These are phyloP conservation scores for Breviolum minutum DNA, from an alignment of 73 alveolate species.

Conservation along the genomic window DNA sequence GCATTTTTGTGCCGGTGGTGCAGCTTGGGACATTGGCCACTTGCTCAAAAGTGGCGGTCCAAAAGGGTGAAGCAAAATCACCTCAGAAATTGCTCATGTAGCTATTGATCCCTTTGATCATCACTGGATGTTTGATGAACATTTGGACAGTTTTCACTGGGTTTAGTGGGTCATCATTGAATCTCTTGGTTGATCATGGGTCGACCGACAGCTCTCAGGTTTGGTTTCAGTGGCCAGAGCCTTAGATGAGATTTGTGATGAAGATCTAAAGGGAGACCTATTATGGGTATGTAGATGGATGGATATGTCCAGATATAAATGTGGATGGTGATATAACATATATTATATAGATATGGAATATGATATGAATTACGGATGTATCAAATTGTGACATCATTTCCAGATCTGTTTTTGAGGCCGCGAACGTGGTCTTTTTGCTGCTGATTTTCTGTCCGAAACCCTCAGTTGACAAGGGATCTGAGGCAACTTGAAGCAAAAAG, in stretches of 20 bases:
- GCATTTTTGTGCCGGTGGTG: no score
- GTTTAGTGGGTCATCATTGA: no score
- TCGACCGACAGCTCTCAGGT: neutral
- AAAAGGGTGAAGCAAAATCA: no score
- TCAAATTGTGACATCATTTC: neutral
- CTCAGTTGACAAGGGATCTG: neutral
- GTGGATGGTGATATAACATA: neutral
- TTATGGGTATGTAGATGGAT: neutral
- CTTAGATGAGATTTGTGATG: neutral
- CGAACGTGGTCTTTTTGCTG: conserved; percentile 25
- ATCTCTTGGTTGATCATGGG: no score
- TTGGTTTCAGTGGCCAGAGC: conserved; percentile 15
- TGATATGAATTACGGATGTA: neutral
- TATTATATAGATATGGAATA: neutral
- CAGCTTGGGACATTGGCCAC: no score
- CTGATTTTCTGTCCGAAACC: neutral
- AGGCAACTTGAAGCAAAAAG: no score
- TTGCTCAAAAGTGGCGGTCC: no score
- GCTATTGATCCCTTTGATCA: no score
- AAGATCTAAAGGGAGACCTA: no score
- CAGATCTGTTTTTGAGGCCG: neutral
- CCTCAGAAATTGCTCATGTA: no score
- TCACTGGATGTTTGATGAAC: no score
- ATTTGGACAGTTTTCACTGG: no score
- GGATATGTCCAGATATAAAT: neutral